Conservation (phyloP, 208 protist genomes). For the Leishmania turanica region DNA sequence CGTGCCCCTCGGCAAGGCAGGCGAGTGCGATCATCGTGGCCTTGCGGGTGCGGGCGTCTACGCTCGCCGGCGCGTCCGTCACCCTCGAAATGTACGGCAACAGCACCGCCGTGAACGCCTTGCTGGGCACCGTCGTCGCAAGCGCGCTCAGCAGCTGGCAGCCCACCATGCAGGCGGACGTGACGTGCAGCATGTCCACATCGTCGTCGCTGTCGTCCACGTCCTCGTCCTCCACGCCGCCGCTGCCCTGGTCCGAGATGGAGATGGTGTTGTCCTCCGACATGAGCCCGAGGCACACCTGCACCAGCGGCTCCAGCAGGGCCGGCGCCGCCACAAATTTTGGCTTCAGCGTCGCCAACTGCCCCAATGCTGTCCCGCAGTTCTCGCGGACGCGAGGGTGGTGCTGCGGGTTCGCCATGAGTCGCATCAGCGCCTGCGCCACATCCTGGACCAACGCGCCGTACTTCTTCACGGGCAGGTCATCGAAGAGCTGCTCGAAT, state of each 20-base stretch:
- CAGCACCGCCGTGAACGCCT: conserved; percentile 58
- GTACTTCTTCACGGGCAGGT: conserved; percentile 60
- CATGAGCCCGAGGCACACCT: conserved; percentile 67
- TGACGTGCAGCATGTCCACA: conserved; percentile 65
- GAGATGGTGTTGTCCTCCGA: conserved; percentile 77
- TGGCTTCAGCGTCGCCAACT: conserved; percentile 54
- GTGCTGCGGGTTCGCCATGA: conserved; percentile 39
- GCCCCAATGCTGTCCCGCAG: conserved; percentile 47
- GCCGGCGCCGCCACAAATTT: conserved; percentile 60
- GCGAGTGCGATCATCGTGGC: conserved; percentile 78
- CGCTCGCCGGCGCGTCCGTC: conserved; percentile 37
- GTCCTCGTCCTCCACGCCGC: conserved; percentile 34
- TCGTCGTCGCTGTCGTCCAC: conserved; percentile 35
- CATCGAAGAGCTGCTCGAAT: conserved; percentile 57
- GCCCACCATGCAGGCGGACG: conserved; percentile 68
- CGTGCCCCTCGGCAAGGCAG: conserved; percentile 64
- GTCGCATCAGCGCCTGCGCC: conserved; percentile 33
- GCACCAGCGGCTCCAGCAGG: conserved; percentile 63
- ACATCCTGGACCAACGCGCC: conserved; percentile 35
- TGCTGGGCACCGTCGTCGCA: conserved; percentile 51
- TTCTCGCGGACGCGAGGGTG: conserved; percentile 61
- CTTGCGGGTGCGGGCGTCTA: conserved; percentile 53
- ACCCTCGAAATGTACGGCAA: conserved; percentile 60
- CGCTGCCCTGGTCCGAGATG: conserved; percentile 46
- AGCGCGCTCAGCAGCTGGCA: conserved; percentile 66